Evolutionary conservation across 2,329 filamentous ascomycete species (phyloP), one percentile per base, ranked within the genome.

Genomic region (Fonsecaea pugnacius): DNA sequence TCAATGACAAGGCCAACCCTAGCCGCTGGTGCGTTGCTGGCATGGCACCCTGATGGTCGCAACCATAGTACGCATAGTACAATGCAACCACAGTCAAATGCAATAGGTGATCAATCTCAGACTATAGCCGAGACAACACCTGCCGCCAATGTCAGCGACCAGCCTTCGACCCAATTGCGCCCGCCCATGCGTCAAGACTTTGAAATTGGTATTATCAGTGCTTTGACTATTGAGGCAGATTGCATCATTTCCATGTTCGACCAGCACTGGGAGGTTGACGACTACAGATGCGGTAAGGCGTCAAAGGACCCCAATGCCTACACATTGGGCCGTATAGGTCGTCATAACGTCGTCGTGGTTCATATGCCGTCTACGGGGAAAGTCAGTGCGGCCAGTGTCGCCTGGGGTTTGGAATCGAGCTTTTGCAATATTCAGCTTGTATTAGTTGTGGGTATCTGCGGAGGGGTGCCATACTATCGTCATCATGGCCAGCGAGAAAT

Each of bases 361-460:
- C 60, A 67, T 27, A 66, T 77, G 64, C 68, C 74, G 1, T 67
- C 65, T 7, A 73, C 73, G 65, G 75, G 75, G 1, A 74, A 68
- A 57, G 62, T 54, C 6, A 67, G 50, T 21, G 69, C 71, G 4
- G 67, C 74, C 1, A 55, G 46, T 6, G 74, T 57, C 1, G 67
- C 75, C 0, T 40, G 32, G 18, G 71, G 68, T n/a, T 62, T 81
- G 14, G 72, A 72, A 0, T 70, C 66, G 1, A 81, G 77, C 53
- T 81, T 75, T 43, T 55, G 62, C 0, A 63, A 63, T 1, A 62
- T 82, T 3, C 72, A 70, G 30, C 66, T 81, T 0, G 75, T 66
- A 0, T 27, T 82, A 0, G 51, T 81, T 0, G 74, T 77, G 1
- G 80, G 79, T 0, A 71, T 81, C 2, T 81, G 78, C 38, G 79